A percentile compares a stretch with the other conserved stretches of the same genome.
These are phyloP conservation scores for Adansonia gregorii DNA, from an alignment of 441 rosid genomes.

Conservation along the genomic window DNA sequence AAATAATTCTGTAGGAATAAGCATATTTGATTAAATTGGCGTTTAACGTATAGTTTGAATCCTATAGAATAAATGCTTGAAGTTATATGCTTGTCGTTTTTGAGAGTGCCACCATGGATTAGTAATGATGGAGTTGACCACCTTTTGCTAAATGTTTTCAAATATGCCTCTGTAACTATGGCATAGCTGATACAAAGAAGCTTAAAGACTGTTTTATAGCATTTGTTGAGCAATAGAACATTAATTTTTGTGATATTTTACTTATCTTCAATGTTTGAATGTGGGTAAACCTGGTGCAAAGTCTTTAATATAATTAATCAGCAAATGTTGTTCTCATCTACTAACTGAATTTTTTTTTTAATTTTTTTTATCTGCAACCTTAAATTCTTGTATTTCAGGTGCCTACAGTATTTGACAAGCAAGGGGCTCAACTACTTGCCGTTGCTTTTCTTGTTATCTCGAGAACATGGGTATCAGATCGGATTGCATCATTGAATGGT, in stretches of 20 bases:
- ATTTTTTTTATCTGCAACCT: constrained; percentile 22
- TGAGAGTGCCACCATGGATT: neutral
- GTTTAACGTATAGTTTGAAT: neutral
- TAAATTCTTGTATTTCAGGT: constrained; percentile 58
- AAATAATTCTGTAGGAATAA: neutral
- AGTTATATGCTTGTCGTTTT: neutral
- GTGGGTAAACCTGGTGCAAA: neutral
- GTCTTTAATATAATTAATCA: neutral
- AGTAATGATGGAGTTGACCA: neutral
- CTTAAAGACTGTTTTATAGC: constrained; percentile 14
- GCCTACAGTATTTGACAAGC: constrained; percentile 90
- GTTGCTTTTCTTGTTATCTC: constrained; percentile 90
- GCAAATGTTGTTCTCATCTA: neutral
- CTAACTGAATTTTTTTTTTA: neutral
- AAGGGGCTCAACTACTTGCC: constrained; percentile 89
- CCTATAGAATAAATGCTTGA: neutral
- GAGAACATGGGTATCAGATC: constrained; percentile 94
- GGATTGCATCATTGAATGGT: constrained; percentile 98
- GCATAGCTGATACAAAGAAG: constrained; percentile 9
- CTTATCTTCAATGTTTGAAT: constrained; percentile 14
- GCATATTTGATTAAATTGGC: neutral
- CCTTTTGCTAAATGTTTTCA: neutral
- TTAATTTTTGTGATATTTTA: constrained; percentile 12
- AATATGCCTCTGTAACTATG: constrained; percentile 1
- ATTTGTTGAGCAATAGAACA: constrained; percentile 3